A percentile compares a stretch with the other conserved stretches of the same genome.
These are phyloP conservation scores for Phanerodontia chrysosporium DNA, from an alignment of 768 basidiomycete species.

Conservation along the genomic window DNA sequence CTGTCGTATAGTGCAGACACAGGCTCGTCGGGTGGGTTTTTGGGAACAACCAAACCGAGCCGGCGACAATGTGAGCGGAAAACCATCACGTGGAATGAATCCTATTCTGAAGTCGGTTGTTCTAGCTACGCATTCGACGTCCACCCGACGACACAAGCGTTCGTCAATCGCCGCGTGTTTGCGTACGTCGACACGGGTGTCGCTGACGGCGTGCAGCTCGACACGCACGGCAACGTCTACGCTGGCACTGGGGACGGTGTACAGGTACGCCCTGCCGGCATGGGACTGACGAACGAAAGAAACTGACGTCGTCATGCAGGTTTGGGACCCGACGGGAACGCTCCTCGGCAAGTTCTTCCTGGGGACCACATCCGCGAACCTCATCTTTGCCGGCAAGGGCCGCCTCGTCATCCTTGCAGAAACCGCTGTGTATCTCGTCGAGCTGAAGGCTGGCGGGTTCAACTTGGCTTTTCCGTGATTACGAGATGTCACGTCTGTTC, in stretches of 20 bases:
- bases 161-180: slow-evolving; percentile 61
- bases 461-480: slow-evolving; percentile 26
- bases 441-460: slow-evolving; percentile 31
- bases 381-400: slow-evolving; percentile 37
- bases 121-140: slow-evolving; percentile 68
- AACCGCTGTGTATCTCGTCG: slow-evolving; percentile 34
- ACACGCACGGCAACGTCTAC: slow-evolving; percentile 62
- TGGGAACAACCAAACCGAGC: slow-evolving; percentile 51
- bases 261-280: slow-evolving; percentile 50
- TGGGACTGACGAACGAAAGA: too few relatives aligned
- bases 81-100: too few relatives aligned
- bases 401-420: slow-evolving; percentile 38
- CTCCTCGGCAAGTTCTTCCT: slow-evolving; percentile 66
- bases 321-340: slow-evolving; percentile 51
- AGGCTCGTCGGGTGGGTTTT: slow-evolving; percentile 40
- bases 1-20: slow-evolving; percentile 45
- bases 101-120: too few relatives aligned
- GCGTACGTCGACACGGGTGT: slow-evolving; percentile 63
- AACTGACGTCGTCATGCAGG: slow-evolving; percentile 26
- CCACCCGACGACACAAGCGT: slow-evolving; percentile 46
- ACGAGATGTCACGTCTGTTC: too few relatives aligned
- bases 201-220: slow-evolving; percentile 66
- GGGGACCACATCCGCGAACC: slow-evolving; percentile 31
- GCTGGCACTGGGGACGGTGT: slow-evolving; percentile 67
- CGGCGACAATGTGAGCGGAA: slow-evolving; percentile 59